Evolutionary conservation across 139 green algal genomes (phyloP), one percentile per base, ranked within the genome.

Genomic region (Auxenochlorella protothecoides): DNA sequence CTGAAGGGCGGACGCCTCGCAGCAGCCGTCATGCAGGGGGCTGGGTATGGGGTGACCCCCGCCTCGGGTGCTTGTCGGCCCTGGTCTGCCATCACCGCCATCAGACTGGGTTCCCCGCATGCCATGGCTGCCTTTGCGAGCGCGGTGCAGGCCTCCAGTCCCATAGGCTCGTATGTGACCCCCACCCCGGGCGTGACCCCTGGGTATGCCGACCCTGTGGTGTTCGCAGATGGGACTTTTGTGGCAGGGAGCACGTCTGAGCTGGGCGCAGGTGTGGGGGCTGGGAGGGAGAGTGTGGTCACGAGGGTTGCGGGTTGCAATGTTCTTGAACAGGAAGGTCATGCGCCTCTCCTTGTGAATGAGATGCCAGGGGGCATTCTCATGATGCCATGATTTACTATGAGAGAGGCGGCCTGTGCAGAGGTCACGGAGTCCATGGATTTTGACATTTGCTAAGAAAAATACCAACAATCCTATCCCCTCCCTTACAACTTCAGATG

Each of bases 171-270:
- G 3, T 97, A 97, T 8, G 15, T 53, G 55, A 13, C 61, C 15
- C 52, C 27, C 27, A 44, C 62, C 59, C 62, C 84, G 93, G 90
- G 89, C n/a, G 79, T 87, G 0, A 97, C 93, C 0, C 76, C 91
- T n/a, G 92, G 93, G 0, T 97, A 97, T 68, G 87, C 80, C 11
- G 87, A 94, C 67, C 84, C 93, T 70, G 91, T 98, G 6, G 90
- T 98, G 52, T 97, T 97, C 81, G 93, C 91, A 2, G 90, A 97
- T 73, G 93, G 93, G 53, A 97, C 93, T 6, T 98, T 98, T 73
- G 92, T 98, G 55, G 92, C 97, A 68, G 93, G 93, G 51, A 89
- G 77, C 74, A 98, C 93, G 0, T 86, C 87, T 0, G 93, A 98
- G 85, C 77, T 98, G 55, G 91, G 78, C 52, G 90, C 90, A 15